These are phyloP conservation scores for Escovopsis sp. DNA, from an alignment of 2,329 filamentous ascomycete genomes.

Conservation along the genomic window DNA sequence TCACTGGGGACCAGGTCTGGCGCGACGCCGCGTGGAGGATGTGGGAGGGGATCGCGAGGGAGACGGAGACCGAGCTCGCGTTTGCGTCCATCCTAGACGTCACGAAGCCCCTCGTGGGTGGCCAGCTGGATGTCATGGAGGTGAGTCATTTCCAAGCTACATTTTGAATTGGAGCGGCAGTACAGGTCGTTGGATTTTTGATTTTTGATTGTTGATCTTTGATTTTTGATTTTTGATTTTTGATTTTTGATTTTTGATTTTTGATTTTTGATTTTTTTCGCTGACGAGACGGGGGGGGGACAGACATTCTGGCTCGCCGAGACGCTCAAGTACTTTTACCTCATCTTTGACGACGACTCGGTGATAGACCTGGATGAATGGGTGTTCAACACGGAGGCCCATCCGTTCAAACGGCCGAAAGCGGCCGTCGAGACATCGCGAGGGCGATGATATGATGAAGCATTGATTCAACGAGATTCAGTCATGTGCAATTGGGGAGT, in stretches of 20 bases:
- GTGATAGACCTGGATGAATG: constrained; percentile 55
- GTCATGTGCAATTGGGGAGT: too few species aligned
- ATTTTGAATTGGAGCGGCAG: too few species aligned
- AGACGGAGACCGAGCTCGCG: constrained; percentile 29
- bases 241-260: too few species aligned
- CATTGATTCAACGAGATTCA: too few species aligned
- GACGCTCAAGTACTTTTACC: constrained; percentile 65
- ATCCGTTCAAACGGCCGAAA: constrained; percentile 30
- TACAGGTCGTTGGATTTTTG: too few species aligned
- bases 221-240: background rate
- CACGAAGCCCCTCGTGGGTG: constrained; percentile 11
- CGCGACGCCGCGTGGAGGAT: constrained; percentile 33
- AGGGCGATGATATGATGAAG: too few species aligned
- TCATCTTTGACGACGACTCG: constrained; percentile 52
- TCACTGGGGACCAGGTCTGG: constrained; percentile 30
- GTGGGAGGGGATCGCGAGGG: constrained; percentile 28
- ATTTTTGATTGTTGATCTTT: background rate
- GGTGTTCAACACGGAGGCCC: constrained; percentile 47
- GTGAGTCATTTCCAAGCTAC: constrained; percentile 20
- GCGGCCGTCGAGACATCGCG: too few species aligned
- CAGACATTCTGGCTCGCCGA: constrained; percentile 59
- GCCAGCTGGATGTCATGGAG: constrained; percentile 48
- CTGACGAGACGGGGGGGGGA: too few species aligned
- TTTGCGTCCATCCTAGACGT: constrained; percentile 28
- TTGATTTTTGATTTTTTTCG: too few species aligned